Percentiles rank a stretch among this genome's conserved stretches.
These are phyloP conservation scores for Leavenworthia alabamica DNA, from an alignment of 345 rosid genomes.

Conservation along the genomic window DNA sequence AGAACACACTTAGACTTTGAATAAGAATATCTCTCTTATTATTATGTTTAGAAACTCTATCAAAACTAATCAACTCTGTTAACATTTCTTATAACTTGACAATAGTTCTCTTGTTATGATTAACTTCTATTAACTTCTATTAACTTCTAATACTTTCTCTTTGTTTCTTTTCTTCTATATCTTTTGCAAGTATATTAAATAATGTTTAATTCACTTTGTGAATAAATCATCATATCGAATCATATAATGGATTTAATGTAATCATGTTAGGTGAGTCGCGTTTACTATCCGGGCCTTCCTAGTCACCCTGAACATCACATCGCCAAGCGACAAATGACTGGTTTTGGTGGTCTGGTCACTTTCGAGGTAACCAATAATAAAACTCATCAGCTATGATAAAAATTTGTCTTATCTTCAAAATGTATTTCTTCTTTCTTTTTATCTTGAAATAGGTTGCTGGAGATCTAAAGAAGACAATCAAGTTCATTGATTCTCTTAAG, in stretches of 20 bases:
- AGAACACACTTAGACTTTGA: too few relatives aligned
- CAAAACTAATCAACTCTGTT: too few relatives aligned
- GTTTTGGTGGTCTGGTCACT: slow-evolving; percentile 87
- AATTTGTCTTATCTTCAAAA: not conserved
- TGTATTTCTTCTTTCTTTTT: not conserved
- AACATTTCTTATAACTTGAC: too few relatives aligned
- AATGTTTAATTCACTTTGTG: not conserved
- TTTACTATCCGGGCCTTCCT: slow-evolving; percentile 78
- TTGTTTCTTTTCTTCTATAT: not conserved
- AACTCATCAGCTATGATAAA: not conserved
- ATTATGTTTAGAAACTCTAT: too few relatives aligned
- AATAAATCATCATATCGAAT: not conserved
- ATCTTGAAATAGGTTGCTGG: slow-evolving; percentile 33
- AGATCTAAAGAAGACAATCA: slow-evolving; percentile 54
- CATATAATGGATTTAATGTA: not conserved
- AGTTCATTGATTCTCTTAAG: slow-evolving; percentile 70
- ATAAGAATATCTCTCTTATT: too few relatives aligned
- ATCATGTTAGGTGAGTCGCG: slow-evolving; percentile 54
- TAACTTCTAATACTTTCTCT: not conserved
- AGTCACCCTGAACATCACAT: slow-evolving; percentile 84
- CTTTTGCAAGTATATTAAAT: too few relatives aligned
- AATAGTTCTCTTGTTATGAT: too few relatives aligned
- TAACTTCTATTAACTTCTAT: too few relatives aligned
- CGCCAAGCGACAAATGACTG: slow-evolving; percentile 87
- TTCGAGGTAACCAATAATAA: slow-evolving; percentile 35